These are phyloP conservation scores for Gossypium herbaceum DNA, from an alignment of 345 rosid species.

Conservation along the genomic window DNA sequence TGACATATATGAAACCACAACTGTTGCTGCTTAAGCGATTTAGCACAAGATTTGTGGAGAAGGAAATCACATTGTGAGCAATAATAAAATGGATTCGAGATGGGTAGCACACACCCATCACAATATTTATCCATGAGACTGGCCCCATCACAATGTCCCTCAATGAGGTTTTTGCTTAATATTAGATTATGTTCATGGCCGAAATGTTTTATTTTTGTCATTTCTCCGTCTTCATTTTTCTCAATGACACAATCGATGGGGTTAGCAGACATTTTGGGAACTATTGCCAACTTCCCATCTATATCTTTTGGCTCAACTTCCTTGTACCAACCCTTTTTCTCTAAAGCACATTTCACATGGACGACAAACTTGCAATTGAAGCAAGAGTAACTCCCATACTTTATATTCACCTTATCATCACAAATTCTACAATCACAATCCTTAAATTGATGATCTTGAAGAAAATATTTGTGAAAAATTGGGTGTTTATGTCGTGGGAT, in stretches of 20 bases:
- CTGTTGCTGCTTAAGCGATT: neutral
- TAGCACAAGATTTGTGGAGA: neutral
- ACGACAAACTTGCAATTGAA: neutral
- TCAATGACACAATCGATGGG: neutral
- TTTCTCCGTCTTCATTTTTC: neutral
- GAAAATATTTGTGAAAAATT: neutral
- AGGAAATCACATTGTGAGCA: neutral
- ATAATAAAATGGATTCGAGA: neutral
- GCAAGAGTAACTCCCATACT: slow-evolving; percentile 2
- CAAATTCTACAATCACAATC: neutral
- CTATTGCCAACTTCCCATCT: neutral
- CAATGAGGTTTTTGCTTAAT: neutral
- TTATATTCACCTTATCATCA: neutral
- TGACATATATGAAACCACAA: neutral
- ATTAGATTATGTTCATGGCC: neutral
- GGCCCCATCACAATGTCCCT: neutral
- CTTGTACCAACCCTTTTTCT: neutral
- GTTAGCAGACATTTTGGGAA: neutral
- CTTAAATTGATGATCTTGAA: neutral
- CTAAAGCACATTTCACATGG: neutral
- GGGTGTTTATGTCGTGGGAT: neutral
- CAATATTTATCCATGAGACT: neutral
- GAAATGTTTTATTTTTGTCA: neutral
- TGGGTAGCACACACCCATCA: neutral
- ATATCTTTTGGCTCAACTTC: neutral